Evolutionary conservation across 176 grass and related monocot genomes (phyloP), one percentile per base, ranked within the genome.

Genomic region (Pontederia crassipes): DNA sequence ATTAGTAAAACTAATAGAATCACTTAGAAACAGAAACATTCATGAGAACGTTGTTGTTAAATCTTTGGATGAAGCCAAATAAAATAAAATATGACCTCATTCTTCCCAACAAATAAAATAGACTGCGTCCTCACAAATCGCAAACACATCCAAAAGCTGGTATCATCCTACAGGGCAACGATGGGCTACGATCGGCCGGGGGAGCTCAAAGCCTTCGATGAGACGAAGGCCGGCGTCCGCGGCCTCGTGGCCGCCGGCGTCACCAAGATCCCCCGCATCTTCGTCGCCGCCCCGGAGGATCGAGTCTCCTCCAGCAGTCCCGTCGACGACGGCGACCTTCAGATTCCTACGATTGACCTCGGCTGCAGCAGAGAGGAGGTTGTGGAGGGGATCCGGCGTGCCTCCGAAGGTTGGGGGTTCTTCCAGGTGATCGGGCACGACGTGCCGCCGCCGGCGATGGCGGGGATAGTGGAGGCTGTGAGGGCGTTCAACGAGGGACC

Each of bases 341-440:
- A 24, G 15, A 8, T 55, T 15, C 80, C 80, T 1, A 63, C 80
- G 20, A 74, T 89, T 17, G 69, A 89, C 17, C 60, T 89, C 6
- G 11, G 17, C 10, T 1, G 5, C 2, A 73, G 73, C 45, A 75
- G 16, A 8, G 52, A 8, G 0, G 52, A 11, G 11, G 67, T 56
- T 18, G 75, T 65, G 10, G 75, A 48, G 5, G 17, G 62, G 2
- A 3, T 79, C 57, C 17, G 80, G 4, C 32, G 55, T 6, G 82
- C 87, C 2, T 53, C 46, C 8, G 29, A 26, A 8, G 59, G 75
- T 35, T 86, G 83, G 87, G 83, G 87, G 2, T 83, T 86, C 65
- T 85, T 86, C 63, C 73, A 91, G 69, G 73, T 91, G 55, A 68
- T 73, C 2, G 83, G 76, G 27, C 82, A 83, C 50, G 69, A 59